Evolutionary conservation across 495 filamentous ascomycete genomes (phyloP).

Genomic region (Penicillium robsamsonii): DNA sequence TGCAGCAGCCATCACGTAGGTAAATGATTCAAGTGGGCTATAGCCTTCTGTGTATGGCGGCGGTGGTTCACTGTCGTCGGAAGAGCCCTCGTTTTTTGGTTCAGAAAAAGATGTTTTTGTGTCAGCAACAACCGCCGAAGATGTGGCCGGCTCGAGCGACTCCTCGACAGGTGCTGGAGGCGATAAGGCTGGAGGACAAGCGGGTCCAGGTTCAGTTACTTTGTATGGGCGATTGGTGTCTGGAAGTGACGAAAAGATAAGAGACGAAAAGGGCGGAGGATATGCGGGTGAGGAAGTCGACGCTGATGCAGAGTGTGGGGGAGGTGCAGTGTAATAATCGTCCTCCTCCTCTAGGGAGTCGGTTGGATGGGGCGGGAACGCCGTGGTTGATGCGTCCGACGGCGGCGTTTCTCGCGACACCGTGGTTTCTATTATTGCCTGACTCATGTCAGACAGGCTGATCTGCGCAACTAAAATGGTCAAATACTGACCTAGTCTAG

Average conservation of each 20-base stretch:
- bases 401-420: slow-evolving; percentile 68
- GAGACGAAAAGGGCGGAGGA: slow-evolving; percentile 64
- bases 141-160: slow-evolving; percentile 47
- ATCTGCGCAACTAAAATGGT: slow-evolving; percentile 9
- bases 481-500: slow-evolving; percentile 17
- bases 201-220: slow-evolving; percentile 54
- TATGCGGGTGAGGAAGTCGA: slow-evolving; percentile 51
- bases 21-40: slow-evolving; percentile 88
- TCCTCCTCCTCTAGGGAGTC: slow-evolving; percentile 48
- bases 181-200: slow-evolving; percentile 59
- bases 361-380: slow-evolving; percentile 55
- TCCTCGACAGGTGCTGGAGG: slow-evolving; percentile 39
- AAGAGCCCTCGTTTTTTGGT: slow-evolving; percentile 67
- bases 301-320: slow-evolving; percentile 64
- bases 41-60: slow-evolving; percentile 94
- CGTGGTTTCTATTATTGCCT: slow-evolving; percentile 40
- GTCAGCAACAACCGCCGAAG: slow-evolving; percentile 63
- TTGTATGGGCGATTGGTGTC: slow-evolving; percentile 48
- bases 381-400: slow-evolving; percentile 60
- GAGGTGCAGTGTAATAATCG: slow-evolving; percentile 57
- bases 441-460: slow-evolving; percentile 1
- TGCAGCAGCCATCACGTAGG: slow-evolving; percentile 96
- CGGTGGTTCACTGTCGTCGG: slow-evolving; percentile 87
- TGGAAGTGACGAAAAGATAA: slow-evolving; percentile 48
- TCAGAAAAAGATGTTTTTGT: slow-evolving; percentile 80